A percentile compares a stretch with the other conserved stretches of the same genome.
These are phyloP conservation scores for Aciculoconidium aculeatum DNA, from an alignment of 805 yeast species.

Conservation along the genomic window DNA sequence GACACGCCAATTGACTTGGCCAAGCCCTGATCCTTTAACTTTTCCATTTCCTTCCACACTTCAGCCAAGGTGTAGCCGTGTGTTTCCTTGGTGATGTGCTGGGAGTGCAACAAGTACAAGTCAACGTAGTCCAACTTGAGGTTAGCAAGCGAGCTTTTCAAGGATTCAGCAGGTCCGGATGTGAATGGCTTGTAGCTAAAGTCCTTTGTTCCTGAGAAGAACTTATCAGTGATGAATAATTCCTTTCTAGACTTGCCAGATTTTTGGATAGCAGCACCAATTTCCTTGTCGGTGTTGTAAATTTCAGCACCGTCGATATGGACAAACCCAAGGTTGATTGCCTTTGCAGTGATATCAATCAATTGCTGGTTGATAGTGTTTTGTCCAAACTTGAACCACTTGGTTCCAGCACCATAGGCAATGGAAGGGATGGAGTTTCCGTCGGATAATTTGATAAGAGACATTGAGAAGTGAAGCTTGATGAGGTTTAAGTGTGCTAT, in stretches of 20 bases:
- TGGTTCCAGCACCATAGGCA: slow-evolving; percentile 42
- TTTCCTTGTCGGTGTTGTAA: slow-evolving; percentile 55
- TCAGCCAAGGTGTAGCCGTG: slow-evolving; percentile 34
- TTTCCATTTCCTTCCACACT: slow-evolving; percentile 49
- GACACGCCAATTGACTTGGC: slow-evolving; percentile 57
- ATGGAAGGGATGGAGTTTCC: slow-evolving; percentile 37
- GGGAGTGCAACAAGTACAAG: slow-evolving; percentile 46
- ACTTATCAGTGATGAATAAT: slow-evolving; percentile 58
- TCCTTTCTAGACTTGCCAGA: slow-evolving; percentile 36
- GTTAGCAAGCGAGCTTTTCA: slow-evolving; percentile 32
- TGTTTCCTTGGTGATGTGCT: slow-evolving; percentile 25
- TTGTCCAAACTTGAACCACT: slow-evolving; percentile 29
- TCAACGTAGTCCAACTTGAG: slow-evolving; percentile 44
- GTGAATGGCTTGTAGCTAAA: slow-evolving; percentile 4
- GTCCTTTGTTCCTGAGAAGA: slow-evolving; percentile 27
- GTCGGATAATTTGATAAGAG: slow-evolving; percentile 25
- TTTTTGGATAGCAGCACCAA: slow-evolving; percentile 44
- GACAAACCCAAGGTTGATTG: slow-evolving; percentile 46
- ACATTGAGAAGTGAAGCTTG: no score
- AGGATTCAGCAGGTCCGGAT: slow-evolving; percentile 34
- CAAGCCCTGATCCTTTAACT: slow-evolving; percentile 44
- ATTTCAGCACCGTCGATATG: slow-evolving; percentile 65
- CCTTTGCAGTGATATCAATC: slow-evolving; percentile 39
- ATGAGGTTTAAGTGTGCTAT: no score
- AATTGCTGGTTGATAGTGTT: slow-evolving; percentile 27